Percentiles rank a stretch among this genome's conserved stretches.
phyloP scores from a whole-genome alignment of 768 basidiomycete genomes.

The Austroboletus eburneus region DNA sequence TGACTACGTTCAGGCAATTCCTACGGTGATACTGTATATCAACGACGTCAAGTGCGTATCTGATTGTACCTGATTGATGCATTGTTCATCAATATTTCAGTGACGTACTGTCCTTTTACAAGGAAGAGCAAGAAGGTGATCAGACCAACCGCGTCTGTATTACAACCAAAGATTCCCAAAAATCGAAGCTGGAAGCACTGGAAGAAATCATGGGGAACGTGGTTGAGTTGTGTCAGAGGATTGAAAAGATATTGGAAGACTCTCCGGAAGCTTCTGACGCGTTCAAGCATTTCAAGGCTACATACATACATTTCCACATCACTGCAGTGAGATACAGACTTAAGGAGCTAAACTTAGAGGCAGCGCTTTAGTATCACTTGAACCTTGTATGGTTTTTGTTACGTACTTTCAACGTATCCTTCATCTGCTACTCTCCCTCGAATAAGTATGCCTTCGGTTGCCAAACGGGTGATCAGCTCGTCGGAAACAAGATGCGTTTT shows the following conservation, averaged over 20 bases:
- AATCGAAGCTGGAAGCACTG: neutral
- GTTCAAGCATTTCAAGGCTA: slow-evolving; percentile 5
- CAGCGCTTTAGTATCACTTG: no score
- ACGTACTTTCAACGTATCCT: no score
- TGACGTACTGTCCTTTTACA: neutral
- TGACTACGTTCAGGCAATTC: neutral
- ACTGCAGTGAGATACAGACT: slow-evolving; percentile 19
- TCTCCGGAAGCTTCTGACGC: slow-evolving; percentile 5
- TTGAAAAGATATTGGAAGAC: slow-evolving; percentile 18
- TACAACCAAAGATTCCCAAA: neutral
- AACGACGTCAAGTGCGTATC: neutral
- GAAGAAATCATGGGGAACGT: neutral
- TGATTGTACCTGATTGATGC: neutral
- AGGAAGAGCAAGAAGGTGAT: neutral
- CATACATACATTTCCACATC: slow-evolving; percentile 21
- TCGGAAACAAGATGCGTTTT: no score
- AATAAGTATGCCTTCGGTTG: no score
- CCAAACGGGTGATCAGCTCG: no score
- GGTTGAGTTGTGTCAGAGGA: slow-evolving; percentile 13
- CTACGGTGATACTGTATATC: neutral
- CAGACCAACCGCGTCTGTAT: neutral
- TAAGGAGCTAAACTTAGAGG: slow-evolving; percentile 7
- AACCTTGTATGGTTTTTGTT: no score
- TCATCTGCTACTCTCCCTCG: no score
- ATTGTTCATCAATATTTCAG: neutral